Evolutionary conservation across 306 rosid genomes (phyloP).

Genomic region (Mimosa bimucronata): DNA sequence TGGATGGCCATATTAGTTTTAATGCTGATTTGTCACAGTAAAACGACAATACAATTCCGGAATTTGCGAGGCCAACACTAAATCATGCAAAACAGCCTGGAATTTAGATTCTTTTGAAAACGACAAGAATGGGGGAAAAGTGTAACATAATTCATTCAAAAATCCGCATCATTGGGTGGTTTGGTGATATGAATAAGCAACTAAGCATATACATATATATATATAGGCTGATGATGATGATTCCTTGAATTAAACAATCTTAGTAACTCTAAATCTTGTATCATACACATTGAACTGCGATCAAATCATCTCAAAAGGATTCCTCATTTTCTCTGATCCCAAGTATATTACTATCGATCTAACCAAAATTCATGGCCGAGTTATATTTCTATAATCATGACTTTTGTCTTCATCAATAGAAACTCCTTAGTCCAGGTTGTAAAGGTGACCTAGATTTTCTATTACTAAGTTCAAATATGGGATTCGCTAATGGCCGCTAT

Average conservation of each 20-base stretch:
- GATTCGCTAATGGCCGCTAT: background rate
- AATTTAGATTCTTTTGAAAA: background rate
- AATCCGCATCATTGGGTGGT: background rate
- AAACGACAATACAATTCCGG: background rate
- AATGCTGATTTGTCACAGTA: background rate
- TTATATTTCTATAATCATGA: background rate
- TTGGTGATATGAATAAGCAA: background rate
- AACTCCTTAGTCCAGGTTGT: background rate
- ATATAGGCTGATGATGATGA: background rate
- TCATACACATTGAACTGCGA: background rate
- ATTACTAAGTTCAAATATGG: background rate
- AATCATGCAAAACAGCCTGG: slow-evolving; percentile 31
- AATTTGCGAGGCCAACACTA: slow-evolving; percentile 1
- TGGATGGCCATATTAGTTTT: background rate
- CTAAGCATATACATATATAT: background rate
- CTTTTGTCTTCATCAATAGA: background rate
- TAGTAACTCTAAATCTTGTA: background rate
- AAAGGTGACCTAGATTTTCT: background rate
- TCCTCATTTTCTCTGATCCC: background rate
- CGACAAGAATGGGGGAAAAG: background rate
- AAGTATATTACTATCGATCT: background rate
- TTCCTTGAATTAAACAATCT: background rate
- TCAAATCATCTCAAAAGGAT: background rate
- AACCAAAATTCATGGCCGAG: background rate
- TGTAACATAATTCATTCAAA: slow-evolving; percentile 4